phyloP scores from a whole-genome alignment of 2,329 filamentous ascomycete genomes.

The Ilyonectria robusta region DNA sequence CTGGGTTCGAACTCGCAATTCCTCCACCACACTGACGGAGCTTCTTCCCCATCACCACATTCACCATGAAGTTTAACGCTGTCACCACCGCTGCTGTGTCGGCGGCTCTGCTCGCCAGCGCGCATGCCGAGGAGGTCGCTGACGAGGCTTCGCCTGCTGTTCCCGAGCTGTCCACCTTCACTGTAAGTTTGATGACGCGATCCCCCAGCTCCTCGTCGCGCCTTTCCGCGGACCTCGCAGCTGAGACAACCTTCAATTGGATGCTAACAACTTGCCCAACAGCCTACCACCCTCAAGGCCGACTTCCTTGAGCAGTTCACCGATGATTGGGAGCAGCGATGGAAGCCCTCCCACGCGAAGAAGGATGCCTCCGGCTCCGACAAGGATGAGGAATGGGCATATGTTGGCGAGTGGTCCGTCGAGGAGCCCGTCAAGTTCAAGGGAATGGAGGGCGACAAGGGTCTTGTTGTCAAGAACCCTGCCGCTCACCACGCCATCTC shows the following conservation, averaged over 20 bases:
- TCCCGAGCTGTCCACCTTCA: slow-evolving; percentile 85
- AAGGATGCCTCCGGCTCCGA: slow-evolving; percentile 84
- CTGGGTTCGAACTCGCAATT: slow-evolving; percentile 36
- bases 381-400: slow-evolving; percentile 95
- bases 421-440: slow-evolving; percentile 94
- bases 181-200: slow-evolving; percentile 71
- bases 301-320: slow-evolving; percentile 99
- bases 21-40: slow-evolving; percentile 19
- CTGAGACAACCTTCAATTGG: slow-evolving; percentile 32
- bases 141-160: slow-evolving; percentile 67
- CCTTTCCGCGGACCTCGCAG: background rate
- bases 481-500: slow-evolving; percentile 99
- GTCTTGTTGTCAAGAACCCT: slow-evolving; percentile 97
- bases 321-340: slow-evolving; percentile 93
- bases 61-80: slow-evolving; percentile 87
- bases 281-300: slow-evolving; percentile 91
- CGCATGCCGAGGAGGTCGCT: slow-evolving; percentile 77
- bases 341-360: slow-evolving; percentile 96
- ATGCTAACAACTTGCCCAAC: slow-evolving; percentile 44
- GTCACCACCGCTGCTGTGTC: slow-evolving; percentile 83
- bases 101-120: slow-evolving; percentile 79
- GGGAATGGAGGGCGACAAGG: slow-evolving; percentile 95
- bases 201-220: background rate
- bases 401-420: slow-evolving; percentile 95
- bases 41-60: slow-evolving; percentile 63